Percentiles rank a stretch among this genome's conserved stretches.
Evolutionary conservation across 1,284 basidiomycete genomes (phyloP).

Genomic region (Tetrapyrgos nigripes): DNA sequence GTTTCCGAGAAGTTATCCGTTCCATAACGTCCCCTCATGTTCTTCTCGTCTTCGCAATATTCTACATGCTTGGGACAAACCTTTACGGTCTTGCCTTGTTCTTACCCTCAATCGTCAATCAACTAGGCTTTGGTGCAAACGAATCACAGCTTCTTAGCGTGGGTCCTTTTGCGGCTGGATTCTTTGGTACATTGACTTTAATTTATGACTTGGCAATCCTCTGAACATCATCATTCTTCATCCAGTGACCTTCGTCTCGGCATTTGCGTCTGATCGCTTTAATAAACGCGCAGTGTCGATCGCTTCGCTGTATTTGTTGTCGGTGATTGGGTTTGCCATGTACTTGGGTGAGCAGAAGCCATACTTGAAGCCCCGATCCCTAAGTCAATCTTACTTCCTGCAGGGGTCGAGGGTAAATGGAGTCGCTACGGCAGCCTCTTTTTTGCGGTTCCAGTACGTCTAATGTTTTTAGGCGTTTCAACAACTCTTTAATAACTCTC

Average conservation of each 20-base stretch:
- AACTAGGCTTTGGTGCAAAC: conserved; percentile 43
- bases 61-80: conserved; percentile 52
- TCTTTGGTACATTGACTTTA: conserved; percentile 29
- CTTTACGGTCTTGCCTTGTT: conserved; percentile 50
- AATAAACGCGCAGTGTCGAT: conserved; percentile 36
- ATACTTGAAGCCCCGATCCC: not conserved
- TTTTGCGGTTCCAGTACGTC: conserved; percentile 39
- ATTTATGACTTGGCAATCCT: no score
- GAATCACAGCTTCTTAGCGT: conserved; percentile 40
- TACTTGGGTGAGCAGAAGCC: conserved; percentile 35
- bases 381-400: not conserved
- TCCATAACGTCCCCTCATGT: conserved; percentile 40
- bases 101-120: conserved; percentile 50
- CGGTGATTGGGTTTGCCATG: conserved; percentile 39
- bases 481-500: no score
- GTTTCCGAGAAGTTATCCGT: conserved; percentile 31
- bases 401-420: conserved; percentile 26
- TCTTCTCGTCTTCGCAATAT: conserved; percentile 41
- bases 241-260: conserved; percentile 35
- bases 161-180: conserved; percentile 39
- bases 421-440: conserved; percentile 42
- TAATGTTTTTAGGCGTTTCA: no score
- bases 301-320: conserved; percentile 31
- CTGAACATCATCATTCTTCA: not conserved
- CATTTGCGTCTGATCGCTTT: conserved; percentile 40